Evolutionary conservation across 495 filamentous ascomycete genomes (phyloP).

Genomic region (Talaromyces thailandensis): DNA sequence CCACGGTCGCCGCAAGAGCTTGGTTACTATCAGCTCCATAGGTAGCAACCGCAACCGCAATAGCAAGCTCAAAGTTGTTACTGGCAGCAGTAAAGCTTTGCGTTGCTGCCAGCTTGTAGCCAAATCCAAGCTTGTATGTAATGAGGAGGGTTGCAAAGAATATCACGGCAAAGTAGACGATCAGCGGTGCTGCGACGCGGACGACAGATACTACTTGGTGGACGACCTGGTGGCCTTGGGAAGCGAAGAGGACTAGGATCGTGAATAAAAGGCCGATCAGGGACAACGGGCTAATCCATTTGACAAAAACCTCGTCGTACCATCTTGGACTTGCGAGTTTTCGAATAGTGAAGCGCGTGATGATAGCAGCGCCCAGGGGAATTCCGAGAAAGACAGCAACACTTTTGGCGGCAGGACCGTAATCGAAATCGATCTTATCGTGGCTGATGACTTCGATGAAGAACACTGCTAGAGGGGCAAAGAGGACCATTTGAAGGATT

Average conservation of each 20-base stretch:
- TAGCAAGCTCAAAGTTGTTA: slow-evolving; percentile 92
- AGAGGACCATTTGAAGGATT: slow-evolving; percentile 77
- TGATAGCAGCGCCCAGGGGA: slow-evolving; percentile 67
- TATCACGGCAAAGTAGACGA: slow-evolving; percentile 70
- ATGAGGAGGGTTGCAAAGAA: slow-evolving; percentile 60
- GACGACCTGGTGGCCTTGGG: slow-evolving; percentile 69
- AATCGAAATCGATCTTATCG: slow-evolving; percentile 43
- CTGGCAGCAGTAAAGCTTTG: slow-evolving; percentile 93
- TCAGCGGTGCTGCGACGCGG: slow-evolving; percentile 67
- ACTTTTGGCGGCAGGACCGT: slow-evolving; percentile 63
- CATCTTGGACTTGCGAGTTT: slow-evolving; percentile 41
- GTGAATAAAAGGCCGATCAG: slow-evolving; percentile 80
- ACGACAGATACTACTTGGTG: slow-evolving; percentile 77
- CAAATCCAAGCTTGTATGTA: slow-evolving; percentile 54
- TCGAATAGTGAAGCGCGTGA: slow-evolving; percentile 61
- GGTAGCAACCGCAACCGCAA: slow-evolving; percentile 81
- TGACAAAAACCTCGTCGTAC: slow-evolving; percentile 65
- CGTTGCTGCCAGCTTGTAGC: slow-evolving; percentile 62
- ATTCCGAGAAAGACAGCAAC: slow-evolving; percentile 85
- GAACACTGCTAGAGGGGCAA: slow-evolving; percentile 69
- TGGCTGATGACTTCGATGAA: slow-evolving; percentile 65
- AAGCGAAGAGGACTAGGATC: slow-evolving; percentile 77
- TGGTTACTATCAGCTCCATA: slow-evolving; percentile 77
- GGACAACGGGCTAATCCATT: slow-evolving; percentile 61
- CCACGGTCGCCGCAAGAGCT: slow-evolving; percentile 82